A percentile compares a stretch with the other conserved stretches of the same genome.
Conservation (phyloP, 106 monocot genomes). For the Dendrobium chrysotoxum region DNA sequence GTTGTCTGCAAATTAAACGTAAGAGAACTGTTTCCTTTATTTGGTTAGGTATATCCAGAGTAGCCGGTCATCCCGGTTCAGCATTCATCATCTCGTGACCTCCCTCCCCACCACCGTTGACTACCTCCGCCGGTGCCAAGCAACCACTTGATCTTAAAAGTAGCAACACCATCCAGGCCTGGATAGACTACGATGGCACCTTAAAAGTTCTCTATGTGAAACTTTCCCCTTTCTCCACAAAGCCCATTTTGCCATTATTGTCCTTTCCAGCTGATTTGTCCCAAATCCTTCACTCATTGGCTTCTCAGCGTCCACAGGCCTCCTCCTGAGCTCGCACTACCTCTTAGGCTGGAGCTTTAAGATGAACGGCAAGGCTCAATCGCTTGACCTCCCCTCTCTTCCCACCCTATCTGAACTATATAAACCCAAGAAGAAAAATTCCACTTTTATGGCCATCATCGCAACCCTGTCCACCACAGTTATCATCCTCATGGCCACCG, state of each 20-base stretch:
- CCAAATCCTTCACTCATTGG: slow-evolving; percentile 5
- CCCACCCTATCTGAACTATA: not conserved
- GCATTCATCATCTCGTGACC: no score
- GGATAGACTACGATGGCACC: slow-evolving; percentile 8
- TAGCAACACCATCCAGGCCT: not conserved
- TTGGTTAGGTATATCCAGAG: no score
- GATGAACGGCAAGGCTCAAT: slow-evolving; percentile 13
- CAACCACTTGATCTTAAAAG: not conserved
- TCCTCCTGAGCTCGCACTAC: slow-evolving; percentile 1
- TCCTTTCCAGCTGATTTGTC: not conserved
- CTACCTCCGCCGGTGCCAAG: not conserved
- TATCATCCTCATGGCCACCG: not conserved
- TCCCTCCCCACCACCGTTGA: not conserved
- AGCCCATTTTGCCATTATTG: slow-evolving; percentile 6
- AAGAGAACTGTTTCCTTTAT: no score
- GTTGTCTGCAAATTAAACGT: no score
- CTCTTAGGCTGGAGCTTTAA: slow-evolving; percentile 18
- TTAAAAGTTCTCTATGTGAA: slow-evolving; percentile 9
- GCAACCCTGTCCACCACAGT: not conserved
- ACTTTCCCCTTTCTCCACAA: slow-evolving; percentile 10
- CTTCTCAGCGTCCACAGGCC: slow-evolving; percentile 12
- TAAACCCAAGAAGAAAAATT: not conserved
- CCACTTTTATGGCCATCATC: not conserved
- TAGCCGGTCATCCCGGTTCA: no score
- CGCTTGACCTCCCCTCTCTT: slow-evolving; percentile 16